Percentiles rank a stretch among this genome's conserved stretches.
Conservation (phyloP, 305 asterid species). For the Salvia sclarea region DNA sequence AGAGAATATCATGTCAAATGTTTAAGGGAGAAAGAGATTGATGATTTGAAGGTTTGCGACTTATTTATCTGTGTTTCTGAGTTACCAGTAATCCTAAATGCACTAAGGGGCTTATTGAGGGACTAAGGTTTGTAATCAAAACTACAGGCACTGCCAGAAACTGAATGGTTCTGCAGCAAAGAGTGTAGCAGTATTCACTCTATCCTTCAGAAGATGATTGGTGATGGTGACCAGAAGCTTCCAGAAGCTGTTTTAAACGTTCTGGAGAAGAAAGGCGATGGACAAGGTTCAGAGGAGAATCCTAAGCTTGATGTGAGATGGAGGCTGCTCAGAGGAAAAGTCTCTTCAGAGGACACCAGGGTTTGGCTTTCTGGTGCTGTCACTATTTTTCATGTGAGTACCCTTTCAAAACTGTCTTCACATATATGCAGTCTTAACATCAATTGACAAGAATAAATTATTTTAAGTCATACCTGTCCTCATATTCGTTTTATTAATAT, state of each 20-base stretch:
- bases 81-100: conserved; percentile 21
- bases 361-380: too few species aligned
- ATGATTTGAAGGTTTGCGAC: conserved; percentile 64
- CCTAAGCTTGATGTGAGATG: conserved; percentile 59
- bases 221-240: conserved; percentile 63
- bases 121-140: too few species aligned
- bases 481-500: too few species aligned
- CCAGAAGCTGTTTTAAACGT: conserved; percentile 48
- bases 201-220: conserved; percentile 54
- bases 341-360: conserved; percentile 40
- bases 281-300: conserved; percentile 35
- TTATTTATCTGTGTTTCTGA: conserved; percentile 20
- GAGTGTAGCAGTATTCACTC: conserved; percentile 58
- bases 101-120: conserved; percentile 4
- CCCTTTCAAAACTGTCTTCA: not conserved
- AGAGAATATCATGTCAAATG: conserved; percentile 89
- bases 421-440: not conserved
- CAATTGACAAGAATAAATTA: not conserved
- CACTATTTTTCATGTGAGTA: too few species aligned
- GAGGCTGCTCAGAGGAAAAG: conserved; percentile 77
- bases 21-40: conserved; percentile 68
- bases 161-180: conserved; percentile 79
- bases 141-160: conserved; percentile 54
- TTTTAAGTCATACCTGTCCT: not conserved
- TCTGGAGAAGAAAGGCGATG: conserved; percentile 53